These are phyloP conservation scores for Actinomortierella wolfii DNA, from an alignment of 371 early-diverging fungal genomes.

Conservation along the genomic window DNA sequence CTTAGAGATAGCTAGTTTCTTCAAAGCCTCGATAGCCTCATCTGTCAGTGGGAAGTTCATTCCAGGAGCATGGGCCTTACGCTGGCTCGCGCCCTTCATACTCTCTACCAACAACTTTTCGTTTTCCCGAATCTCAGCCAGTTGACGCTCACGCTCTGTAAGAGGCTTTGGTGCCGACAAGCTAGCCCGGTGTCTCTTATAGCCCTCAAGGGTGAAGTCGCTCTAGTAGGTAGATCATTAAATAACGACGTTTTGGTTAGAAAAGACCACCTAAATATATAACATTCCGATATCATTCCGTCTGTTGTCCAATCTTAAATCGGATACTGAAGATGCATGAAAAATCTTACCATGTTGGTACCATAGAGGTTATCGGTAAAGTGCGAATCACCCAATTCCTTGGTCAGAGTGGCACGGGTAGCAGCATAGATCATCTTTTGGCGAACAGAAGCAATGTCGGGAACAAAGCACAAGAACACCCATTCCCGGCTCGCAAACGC, in stretches of 20 bases:
- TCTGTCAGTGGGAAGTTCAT: constrained; percentile 63
- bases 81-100: constrained; percentile 56
- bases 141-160: constrained; percentile 81
- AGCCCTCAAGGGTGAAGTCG: constrained; percentile 76
- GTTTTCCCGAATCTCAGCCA: constrained; percentile 63
- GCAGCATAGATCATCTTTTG: constrained; percentile 93
- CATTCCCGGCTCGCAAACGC: constrained; percentile 62
- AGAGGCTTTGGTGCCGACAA: constrained; percentile 78
- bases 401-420: constrained; percentile 74
- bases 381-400: constrained; percentile 76
- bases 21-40: constrained; percentile 60
- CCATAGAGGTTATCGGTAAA: constrained; percentile 84
- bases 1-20: constrained; percentile 38
- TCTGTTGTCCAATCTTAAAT: no score
- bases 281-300: background rate
- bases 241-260: no score
- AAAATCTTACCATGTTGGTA: constrained; percentile 55
- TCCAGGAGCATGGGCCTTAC: constrained; percentile 69
- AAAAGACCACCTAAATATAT: background rate
- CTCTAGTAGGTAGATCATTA: constrained; percentile 38
- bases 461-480: constrained; percentile 80
- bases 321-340: background rate
- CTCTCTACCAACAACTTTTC: constrained; percentile 52
- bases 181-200: constrained; percentile 72
- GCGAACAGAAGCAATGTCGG: constrained; percentile 77